phyloP scores from a whole-genome alignment of 345 rosid genomes.

The Turritis glabra region DNA sequence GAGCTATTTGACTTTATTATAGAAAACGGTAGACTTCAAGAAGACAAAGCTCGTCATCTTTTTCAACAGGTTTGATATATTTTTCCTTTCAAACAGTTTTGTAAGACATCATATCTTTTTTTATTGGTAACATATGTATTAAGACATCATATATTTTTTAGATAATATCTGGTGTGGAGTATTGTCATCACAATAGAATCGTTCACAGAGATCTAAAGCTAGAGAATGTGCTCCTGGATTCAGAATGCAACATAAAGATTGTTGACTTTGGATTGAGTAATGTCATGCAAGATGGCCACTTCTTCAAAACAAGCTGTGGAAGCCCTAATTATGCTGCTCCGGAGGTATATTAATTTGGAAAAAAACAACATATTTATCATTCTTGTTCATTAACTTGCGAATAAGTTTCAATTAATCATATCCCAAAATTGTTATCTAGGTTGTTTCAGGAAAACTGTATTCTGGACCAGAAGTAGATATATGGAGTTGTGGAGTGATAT shows the following conservation, averaged over 20 bases:
- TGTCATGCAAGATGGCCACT: constrained; percentile 80
- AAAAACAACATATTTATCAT: not conserved
- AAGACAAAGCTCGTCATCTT: constrained; percentile 78
- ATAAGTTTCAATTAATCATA: not conserved
- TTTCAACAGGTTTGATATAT: constrained; percentile 67
- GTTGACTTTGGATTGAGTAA: constrained; percentile 95
- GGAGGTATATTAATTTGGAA: constrained; percentile 15
- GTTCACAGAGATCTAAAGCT: constrained; percentile 94
- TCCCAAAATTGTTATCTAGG: constrained; percentile 39
- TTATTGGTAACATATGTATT: too few species aligned
- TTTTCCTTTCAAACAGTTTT: too few species aligned
- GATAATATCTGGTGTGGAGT: constrained; percentile 87
- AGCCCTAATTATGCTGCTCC: constrained; percentile 98
- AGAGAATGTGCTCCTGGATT: constrained; percentile 82
- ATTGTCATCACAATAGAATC: constrained; percentile 76
- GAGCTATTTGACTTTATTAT: constrained; percentile 85
- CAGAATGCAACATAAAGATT: constrained; percentile 71
- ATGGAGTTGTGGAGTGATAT: constrained; percentile 92
- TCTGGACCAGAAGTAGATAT: constrained; percentile 94
- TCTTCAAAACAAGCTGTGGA: constrained; percentile 85
- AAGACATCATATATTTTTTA: too few species aligned
- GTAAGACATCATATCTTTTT: too few species aligned
- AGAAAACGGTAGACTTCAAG: constrained; percentile 71
- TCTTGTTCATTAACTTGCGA: not conserved
- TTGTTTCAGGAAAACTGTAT: constrained; percentile 70